phyloP scores from a whole-genome alignment of 352 stramenopile genomes.

The Pythium plurisporium region DNA sequence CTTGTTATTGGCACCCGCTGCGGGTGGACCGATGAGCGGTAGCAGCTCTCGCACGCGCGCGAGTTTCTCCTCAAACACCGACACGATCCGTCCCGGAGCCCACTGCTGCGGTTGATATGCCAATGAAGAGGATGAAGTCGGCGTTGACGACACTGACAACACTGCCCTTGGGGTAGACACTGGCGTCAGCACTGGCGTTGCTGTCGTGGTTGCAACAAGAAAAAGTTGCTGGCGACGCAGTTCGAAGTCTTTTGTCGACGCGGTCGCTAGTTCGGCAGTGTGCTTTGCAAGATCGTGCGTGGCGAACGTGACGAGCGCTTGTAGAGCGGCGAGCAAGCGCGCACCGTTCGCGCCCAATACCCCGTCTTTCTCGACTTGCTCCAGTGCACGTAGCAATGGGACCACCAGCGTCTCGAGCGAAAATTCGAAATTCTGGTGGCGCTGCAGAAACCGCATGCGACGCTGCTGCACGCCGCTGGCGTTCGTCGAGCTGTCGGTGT shows the following conservation, averaged over 20 bases:
- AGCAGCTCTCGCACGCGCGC: constrained; percentile 15
- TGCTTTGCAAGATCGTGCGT: constrained; percentile 25
- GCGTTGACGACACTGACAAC: neutral
- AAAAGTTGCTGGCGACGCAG: constrained; percentile 44
- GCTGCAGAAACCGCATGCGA: constrained; percentile 53
- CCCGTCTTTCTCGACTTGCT: constrained; percentile 43
- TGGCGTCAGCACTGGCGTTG: neutral
- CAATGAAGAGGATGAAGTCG: neutral
- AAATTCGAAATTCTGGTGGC: constrained; percentile 64
- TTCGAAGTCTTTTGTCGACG: constrained; percentile 51
- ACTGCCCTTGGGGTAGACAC: constrained; percentile 1
- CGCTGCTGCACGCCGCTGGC: neutral
- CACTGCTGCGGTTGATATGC: constrained; percentile 1
- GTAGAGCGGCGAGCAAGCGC: constrained; percentile 36
- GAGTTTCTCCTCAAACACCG: constrained; percentile 13
- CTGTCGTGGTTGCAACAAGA: constrained; percentile 2
- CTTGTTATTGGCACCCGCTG: constrained; percentile 10
- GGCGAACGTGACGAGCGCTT: constrained; percentile 38
- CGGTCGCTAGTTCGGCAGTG: constrained; percentile 38
- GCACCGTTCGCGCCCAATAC: constrained; percentile 40
- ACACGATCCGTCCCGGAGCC: constrained; percentile 6
- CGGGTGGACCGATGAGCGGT: constrained; percentile 21
- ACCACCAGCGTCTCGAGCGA: constrained; percentile 59
- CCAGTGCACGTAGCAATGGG: constrained; percentile 49
- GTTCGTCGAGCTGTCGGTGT: constrained; percentile 23